Conservation (phyloP, 2,329 filamentous ascomycete genomes). For the Pseudomassariella vexata region DNA sequence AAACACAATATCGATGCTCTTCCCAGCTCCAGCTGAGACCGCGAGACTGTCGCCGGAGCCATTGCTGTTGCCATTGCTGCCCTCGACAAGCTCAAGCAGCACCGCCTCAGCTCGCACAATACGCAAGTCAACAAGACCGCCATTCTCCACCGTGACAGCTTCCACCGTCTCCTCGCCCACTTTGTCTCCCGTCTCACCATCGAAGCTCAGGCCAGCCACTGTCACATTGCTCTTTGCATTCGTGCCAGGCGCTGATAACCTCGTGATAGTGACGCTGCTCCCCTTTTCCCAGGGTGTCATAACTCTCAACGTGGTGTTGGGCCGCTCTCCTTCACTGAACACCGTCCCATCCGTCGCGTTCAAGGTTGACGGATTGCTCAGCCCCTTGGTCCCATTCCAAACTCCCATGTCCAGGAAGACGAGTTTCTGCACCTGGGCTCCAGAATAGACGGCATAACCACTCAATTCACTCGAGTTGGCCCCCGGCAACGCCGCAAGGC, state of each 20-base stretch:
- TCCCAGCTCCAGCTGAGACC: too few relatives aligned
- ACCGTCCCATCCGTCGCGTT: constrained; percentile 19
- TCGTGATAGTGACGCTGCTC: constrained; percentile 14
- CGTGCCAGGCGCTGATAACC: constrained; percentile 25
- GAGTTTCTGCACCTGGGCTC: constrained; percentile 16
- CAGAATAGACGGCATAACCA: constrained; percentile 25
- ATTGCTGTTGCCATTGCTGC: too few relatives aligned
- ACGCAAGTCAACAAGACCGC: constrained; percentile 17
- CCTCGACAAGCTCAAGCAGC: constrained; percentile 20
- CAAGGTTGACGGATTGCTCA: constrained; percentile 27
- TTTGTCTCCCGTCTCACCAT: constrained; percentile 17
- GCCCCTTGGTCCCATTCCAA: constrained; percentile 28
- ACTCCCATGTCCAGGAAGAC: constrained; percentile 30
- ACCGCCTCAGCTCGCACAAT: constrained; percentile 25
- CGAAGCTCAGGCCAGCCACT: constrained; percentile 25
- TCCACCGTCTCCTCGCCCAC: constrained; percentile 15
- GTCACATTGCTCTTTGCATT: constrained; percentile 27
- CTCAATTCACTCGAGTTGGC: constrained; percentile 27
- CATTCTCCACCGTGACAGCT: constrained; percentile 17
- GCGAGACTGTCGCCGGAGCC: too few relatives aligned
- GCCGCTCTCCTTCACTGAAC: constrained; percentile 23
- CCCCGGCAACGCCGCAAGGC: constrained; percentile 23
- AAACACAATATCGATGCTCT: too few relatives aligned
- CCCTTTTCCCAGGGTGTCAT: constrained; percentile 23
- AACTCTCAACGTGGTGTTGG: constrained; percentile 18